A percentile compares a stretch with the other conserved stretches of the same genome.
These are phyloP conservation scores for Linum lewisii DNA, from an alignment of 345 rosid species.

Conservation along the genomic window DNA sequence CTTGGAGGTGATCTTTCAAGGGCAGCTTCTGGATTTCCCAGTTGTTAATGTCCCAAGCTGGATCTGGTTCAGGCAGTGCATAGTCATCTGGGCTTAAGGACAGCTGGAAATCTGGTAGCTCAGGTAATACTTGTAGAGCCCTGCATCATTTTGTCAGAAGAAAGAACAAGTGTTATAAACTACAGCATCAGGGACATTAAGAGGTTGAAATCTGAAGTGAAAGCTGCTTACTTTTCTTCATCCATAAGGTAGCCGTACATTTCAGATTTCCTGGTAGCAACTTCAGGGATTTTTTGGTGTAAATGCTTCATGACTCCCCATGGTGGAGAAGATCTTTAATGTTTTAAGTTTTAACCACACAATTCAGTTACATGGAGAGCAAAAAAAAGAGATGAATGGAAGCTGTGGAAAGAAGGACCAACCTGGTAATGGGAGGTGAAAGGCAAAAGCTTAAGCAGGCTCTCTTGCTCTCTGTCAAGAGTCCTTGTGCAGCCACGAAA, in stretches of 20 bases:
- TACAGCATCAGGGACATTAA: neutral
- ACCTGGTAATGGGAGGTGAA: conserved; percentile 75
- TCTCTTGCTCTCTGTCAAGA: conserved; percentile 74
- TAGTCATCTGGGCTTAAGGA: conserved; percentile 77
- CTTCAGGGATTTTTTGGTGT: conserved; percentile 83
- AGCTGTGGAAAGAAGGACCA: conserved; percentile 12
- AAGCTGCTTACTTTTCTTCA: conserved; percentile 70
- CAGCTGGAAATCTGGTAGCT: conserved; percentile 74
- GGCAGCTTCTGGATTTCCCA: conserved; percentile 48
- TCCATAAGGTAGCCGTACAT: conserved; percentile 74
- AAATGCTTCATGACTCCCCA: conserved; percentile 89
- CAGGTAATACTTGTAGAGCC: conserved; percentile 64
- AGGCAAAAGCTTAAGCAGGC: conserved; percentile 77
- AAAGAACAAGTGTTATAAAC: neutral
- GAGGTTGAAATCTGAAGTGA: too few relatives aligned
- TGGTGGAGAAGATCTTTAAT: conserved; percentile 67
- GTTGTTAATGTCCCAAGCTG: conserved; percentile 39
- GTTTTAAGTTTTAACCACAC: too few relatives aligned
- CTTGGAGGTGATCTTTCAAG: conserved; percentile 56
- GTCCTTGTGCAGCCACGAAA: conserved; percentile 79
- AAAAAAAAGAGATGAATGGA: neutral
- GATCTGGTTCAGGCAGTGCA: conserved; percentile 49
- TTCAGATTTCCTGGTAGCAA: conserved; percentile 74
- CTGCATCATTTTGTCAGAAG: conserved; percentile 24
- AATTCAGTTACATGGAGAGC: too few relatives aligned